Conservation (phyloP, 2,329 filamentous ascomycete species). For the Colletotrichum gigasporum region DNA sequence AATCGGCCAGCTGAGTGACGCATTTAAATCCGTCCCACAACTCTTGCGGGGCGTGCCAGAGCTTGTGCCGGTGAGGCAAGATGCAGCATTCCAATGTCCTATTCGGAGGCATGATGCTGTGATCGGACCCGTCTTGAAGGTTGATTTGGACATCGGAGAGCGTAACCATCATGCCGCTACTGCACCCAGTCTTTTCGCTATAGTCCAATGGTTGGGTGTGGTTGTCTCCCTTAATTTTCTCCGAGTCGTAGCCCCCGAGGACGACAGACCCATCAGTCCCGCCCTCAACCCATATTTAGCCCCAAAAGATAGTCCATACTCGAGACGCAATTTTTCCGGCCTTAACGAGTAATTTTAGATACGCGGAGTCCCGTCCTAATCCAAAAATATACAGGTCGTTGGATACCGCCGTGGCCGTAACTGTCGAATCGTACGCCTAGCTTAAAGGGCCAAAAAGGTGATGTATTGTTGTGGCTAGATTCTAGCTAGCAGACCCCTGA, state of each 20-base stretch:
- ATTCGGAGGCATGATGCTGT: slow-evolving; percentile 38
- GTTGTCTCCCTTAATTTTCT: slow-evolving; percentile 41
- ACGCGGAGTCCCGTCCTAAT: slow-evolving; percentile 42
- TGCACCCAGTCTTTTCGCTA: slow-evolving; percentile 31
- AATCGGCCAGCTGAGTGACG: background rate
- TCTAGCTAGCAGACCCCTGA: too few relatives aligned
- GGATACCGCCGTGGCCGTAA: too few relatives aligned
- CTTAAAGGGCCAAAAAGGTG: too few relatives aligned
- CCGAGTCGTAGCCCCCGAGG: slow-evolving; percentile 44
- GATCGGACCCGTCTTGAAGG: slow-evolving; percentile 37
- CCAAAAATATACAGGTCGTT: slow-evolving; percentile 40
- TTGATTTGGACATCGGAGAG: slow-evolving; percentile 39
- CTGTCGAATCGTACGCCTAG: too few relatives aligned
- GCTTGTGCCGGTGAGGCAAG: slow-evolving; percentile 38
- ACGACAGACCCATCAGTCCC: slow-evolving; percentile 42
- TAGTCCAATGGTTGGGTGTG: slow-evolving; percentile 38
- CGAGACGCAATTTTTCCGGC: slow-evolving; percentile 37
- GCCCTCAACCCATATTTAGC: slow-evolving; percentile 39
- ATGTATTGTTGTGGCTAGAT: too few relatives aligned
- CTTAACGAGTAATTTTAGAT: slow-evolving; percentile 36
- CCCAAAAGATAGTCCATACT: slow-evolving; percentile 49
- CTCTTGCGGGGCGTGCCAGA: slow-evolving; percentile 36
- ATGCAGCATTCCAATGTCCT: slow-evolving; percentile 39
- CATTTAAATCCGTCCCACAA: slow-evolving; percentile 34
- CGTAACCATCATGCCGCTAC: slow-evolving; percentile 36